Evolutionary conservation across 164 flowering plant species (phyloP), one percentile per base, ranked within the genome.

Genomic region (Magnolia kwangsiensis): DNA sequence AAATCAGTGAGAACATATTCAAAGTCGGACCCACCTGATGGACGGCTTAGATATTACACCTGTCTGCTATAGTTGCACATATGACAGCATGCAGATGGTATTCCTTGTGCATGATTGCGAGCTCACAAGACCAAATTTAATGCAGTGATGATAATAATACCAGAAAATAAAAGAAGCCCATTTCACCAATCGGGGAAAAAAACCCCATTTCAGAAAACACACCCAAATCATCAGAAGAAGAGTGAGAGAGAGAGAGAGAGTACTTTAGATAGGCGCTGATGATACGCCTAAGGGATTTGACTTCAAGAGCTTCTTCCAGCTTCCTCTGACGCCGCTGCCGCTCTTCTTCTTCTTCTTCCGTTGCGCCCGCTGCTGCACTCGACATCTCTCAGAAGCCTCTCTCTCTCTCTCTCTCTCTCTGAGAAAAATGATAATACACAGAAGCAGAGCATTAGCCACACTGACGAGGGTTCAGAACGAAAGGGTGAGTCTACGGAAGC

Each of bases 241-340:
- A 37, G 7, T 3, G 45, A 37, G 45, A 37, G 45, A 37, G 45
- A 37, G 24, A 65, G 70, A 51, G 31, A 75, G 51, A 21, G 29
- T 81, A 93, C 98, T 95, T 93, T 84, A 95, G 92, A 67, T 88
- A 95, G 61, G 99, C 98, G 77, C 97, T 90, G 78, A 95, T 89
- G 80, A 93, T 95, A 50, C 96, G 93, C 50, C 97, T 77, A 19
- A 95, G 95, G 13, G 98, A 95, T 80, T 92, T 83, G 61, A 92
- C 86, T 88, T 95, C 99, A 16, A 93, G 90, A 58, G 92, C 95
- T 82, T 90, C 96, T 77, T 96, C 98, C 16, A 87, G 83, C 84
- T 90, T 89, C 80, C 86, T 86, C 20, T 78, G 85, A 7, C 51
- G 73, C 11, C 70, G 70, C 51, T 74, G 70, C 20, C 19, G 10